Base-by-base conservation (phyloP, 768 basidiomycete species). In the Boletus fagicola region DNA sequence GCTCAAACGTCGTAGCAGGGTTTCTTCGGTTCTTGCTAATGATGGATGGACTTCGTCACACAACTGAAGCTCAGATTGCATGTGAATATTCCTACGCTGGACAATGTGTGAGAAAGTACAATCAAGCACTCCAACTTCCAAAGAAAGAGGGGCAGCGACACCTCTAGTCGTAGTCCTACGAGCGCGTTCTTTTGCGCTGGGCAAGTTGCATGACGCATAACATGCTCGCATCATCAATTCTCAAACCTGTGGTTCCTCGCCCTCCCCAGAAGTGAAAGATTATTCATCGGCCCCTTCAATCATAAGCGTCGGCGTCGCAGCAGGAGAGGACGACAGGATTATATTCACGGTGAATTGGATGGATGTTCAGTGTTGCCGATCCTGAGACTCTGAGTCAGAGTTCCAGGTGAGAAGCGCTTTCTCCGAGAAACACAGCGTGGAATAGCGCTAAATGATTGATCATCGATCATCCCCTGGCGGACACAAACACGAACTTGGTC, bases 1-100 rank as follows among this genome's bases (percentile, higher is more conserved):
- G 28, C n/a, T 16, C 57, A 54, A 43, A 46, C 12, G n/a, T 54
- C 43, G 30, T 70, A 65, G 53, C 52, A 28, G 39, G 28, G 1
- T 20, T 30, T 38, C 12, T n/a, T 26, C 22, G 10, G 33, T 22
- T 33, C 28, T 31, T 44, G 30, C 31, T n/a, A 20, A 40, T 51
- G 51, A 54, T 51, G 49, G 18, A 58, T 57, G 62, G 49, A 61
- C 9, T 44, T 44, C 8, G 28, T 43, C 20, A 46, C 22, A 12
- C 15, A 40, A 28, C 11, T 38, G 26, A 15, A 45, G 16, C 33
- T 35, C 24, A 24, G 4, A 16, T 18, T 46, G 24, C 16, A 33
- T 47, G 26, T 28, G 44, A 44, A 54, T 39, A 7, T 33, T 31
- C 13, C 20, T 22, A 26, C 15, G 12, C 20, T 11, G 35, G 16